Evolutionary conservation across 805 yeast species (phyloP), one percentile per base, ranked within the genome.

Genomic region (Hanseniaspora occidentalis): DNA sequence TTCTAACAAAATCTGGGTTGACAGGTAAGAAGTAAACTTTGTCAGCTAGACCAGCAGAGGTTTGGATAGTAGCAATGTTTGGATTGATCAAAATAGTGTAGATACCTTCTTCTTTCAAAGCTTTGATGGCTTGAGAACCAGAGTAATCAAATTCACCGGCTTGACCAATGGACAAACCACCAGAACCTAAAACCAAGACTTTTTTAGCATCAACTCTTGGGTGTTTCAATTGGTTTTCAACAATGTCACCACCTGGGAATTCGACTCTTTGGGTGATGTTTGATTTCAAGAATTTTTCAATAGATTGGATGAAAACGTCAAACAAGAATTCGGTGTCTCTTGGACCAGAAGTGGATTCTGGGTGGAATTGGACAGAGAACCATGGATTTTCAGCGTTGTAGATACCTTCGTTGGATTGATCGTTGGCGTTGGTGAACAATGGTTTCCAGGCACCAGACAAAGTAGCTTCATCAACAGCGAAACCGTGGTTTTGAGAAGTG

Each of bases 321-420:
- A 92, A 92, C 61, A 92, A 70, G 64, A 88, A 92, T 66, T 92
- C 98, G 39, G 98, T 92, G 62, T 92, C 99, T 61, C 95, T 78
- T 61, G 99, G 99, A 61, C 99, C 99, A 37, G 98, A 97, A 38
- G 95, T 85, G 19, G 96, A 84, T 70, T 92, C 99, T 20, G 99
- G 99, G 62, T 92, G 99, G 73, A 92, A 89, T 70, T 92, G 99
- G 37, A 92, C 97, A 13, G 98, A 92, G 72, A 92, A 92, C 60
- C 71, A 81, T 31, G 99, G 98, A 62, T 81, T 71, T 49, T 76
- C 70, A 34, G 79, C 73, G 66, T 89, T 84, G 69, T 85, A 89
- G 47, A 92, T 85, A 78, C 99, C 99, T 71, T 92, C 99, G 64
- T 92, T 92, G 29, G 97, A 86, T 42, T 88, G 89, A 65, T 92